Conservation (phyloP, 495 filamentous ascomycete species). For the Neohortaea acidophila region DNA sequence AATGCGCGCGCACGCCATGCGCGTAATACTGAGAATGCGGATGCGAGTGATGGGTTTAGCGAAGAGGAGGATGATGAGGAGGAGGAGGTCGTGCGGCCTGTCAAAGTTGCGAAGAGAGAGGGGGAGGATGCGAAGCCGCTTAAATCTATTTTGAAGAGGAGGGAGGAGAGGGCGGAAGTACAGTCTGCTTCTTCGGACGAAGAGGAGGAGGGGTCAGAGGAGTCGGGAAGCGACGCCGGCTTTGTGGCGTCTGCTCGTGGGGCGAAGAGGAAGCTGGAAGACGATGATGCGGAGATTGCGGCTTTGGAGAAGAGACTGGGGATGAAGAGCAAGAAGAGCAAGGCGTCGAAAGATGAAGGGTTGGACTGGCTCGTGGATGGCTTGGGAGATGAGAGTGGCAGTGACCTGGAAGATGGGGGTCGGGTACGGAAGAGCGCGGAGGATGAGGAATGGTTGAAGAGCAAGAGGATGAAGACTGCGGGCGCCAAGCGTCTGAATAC, state of each 20-base stretch:
- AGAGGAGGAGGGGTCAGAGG: conserved; percentile 4
- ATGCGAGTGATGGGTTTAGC: background rate
- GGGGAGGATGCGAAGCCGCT: conserved; percentile 17
- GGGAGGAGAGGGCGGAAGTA: background rate
- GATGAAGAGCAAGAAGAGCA: conserved; percentile 59
- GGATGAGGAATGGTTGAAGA: conserved; percentile 38
- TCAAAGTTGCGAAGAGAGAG: conserved; percentile 2
- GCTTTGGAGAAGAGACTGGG: conserved; percentile 80
- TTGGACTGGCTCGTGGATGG: conserved; percentile 66
- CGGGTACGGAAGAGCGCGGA: conserved; percentile 39
- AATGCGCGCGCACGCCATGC: too few relatives aligned
- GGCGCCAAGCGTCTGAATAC: conserved; percentile 25
- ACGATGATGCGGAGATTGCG: conserved; percentile 78
- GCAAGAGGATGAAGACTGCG: conserved; percentile 46
- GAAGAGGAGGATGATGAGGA: conserved; percentile 23
- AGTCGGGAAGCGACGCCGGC: too few relatives aligned
- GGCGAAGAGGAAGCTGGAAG: conserved; percentile 46
- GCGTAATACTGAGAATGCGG: conserved; percentile 15
- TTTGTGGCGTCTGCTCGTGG: conserved; percentile 22
- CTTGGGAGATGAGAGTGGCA: conserved; percentile 48
- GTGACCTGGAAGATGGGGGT: conserved; percentile 26
- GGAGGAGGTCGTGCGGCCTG: conserved; percentile 13
- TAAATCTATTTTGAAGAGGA: conserved; percentile 33
- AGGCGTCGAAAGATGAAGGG: conserved; percentile 72
- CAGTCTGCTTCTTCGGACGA: conserved; percentile 2